These are phyloP conservation scores for Phytopythium aichiense DNA, from an alignment of 352 stramenopile species.

Conservation along the genomic window DNA sequence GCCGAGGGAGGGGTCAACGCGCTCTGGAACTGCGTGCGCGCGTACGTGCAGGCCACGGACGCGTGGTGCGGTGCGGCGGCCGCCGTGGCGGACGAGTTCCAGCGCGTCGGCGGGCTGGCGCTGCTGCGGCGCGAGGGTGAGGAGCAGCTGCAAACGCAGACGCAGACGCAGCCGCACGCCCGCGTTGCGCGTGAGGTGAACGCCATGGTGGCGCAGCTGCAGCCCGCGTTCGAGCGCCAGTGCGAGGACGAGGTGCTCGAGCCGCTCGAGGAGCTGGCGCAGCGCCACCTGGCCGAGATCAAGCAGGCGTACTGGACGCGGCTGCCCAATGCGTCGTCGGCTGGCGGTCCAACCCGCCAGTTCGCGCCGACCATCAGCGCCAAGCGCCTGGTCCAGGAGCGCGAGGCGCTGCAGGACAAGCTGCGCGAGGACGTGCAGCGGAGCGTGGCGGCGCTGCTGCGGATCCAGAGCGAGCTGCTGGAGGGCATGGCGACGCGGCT, in stretches of 20 bases:
- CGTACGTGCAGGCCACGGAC: conserved; percentile 56
- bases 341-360: conserved; percentile 1
- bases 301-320: conserved; percentile 79
- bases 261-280: conserved; percentile 37
- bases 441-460: conserved; percentile 46
- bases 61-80: conserved; percentile 50
- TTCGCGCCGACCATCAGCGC: conserved; percentile 17
- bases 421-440: conserved; percentile 44
- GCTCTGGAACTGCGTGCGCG: conserved; percentile 68
- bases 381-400: conserved; percentile 48
- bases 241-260: conserved; percentile 42
- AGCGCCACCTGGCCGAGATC: conserved; percentile 57
- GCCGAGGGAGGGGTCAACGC: conserved; percentile 66
- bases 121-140: conserved; percentile 25
- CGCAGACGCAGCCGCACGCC: conserved; percentile 11
- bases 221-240: conserved; percentile 35
- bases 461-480: conserved; percentile 45
- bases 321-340: conserved; percentile 16
- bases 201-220: conserved; percentile 27
- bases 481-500: conserved; percentile 30
- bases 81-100: conserved; percentile 63
- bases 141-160: conserved; percentile 11
- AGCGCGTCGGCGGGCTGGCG: conserved; percentile 48
- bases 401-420: conserved; percentile 35
- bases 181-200: conserved; percentile 26